These are phyloP conservation scores for Backusella psychrophila DNA, from an alignment of 192 early-diverging fungal genomes.

Conservation along the genomic window DNA sequence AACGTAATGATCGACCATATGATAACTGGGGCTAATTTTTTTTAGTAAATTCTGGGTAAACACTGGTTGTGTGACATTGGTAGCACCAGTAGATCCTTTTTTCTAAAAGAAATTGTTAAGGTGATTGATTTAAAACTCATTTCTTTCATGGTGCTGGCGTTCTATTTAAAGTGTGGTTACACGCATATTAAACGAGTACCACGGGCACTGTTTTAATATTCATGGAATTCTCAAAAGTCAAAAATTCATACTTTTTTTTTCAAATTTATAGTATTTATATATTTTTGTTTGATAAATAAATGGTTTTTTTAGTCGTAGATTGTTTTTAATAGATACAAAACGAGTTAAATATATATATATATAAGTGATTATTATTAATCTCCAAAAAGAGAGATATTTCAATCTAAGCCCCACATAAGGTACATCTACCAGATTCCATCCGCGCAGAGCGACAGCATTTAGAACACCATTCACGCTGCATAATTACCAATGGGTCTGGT, in stretches of 20 bases:
- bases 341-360: not conserved
- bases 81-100: not conserved
- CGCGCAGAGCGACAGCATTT: not conserved
- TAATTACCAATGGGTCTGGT: constrained; percentile 1
- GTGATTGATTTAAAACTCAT: not conserved
- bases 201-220: not conserved
- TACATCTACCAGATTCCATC: not conserved
- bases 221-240: not conserved
- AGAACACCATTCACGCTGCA: constrained; percentile 4
- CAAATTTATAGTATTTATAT: not conserved
- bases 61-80: not conserved
- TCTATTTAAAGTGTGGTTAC: not conserved
- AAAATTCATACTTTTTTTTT: not conserved
- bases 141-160: not conserved
- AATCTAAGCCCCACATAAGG: not conserved
- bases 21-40: not conserved
- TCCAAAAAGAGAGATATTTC: constrained; percentile 1
- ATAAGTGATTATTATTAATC: not conserved
- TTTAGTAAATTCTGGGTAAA: constrained; percentile 1
- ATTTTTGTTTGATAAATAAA: not conserved
- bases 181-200: not conserved
- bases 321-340: not conserved
- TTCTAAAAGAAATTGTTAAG: not conserved
- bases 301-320: not conserved
- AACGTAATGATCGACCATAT: constrained; percentile 5